These are phyloP conservation scores for Primulina eburnea DNA, from an alignment of 257 asterid genomes.

Conservation along the genomic window DNA sequence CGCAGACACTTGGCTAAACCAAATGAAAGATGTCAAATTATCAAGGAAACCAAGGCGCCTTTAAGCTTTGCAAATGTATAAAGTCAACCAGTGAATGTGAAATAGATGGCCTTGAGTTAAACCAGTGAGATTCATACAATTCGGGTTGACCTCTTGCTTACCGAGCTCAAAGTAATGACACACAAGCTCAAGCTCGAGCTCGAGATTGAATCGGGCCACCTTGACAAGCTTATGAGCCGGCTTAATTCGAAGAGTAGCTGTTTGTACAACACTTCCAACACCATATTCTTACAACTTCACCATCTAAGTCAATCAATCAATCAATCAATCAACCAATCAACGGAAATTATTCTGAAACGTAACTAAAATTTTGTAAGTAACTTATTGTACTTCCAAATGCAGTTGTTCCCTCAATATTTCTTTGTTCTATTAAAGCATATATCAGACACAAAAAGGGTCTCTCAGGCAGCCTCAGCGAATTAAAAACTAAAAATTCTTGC, in stretches of 20 bases:
- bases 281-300: background rate
- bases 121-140: background rate
- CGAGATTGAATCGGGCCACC: too few species aligned
- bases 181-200: background rate
- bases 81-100: background rate
- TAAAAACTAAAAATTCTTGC: too few species aligned
- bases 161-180: background rate
- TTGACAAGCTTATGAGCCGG: too few species aligned
- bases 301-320: background rate
- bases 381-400: background rate
- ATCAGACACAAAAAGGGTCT: background rate
- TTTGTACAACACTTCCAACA: background rate
- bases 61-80: background rate
- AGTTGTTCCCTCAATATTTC: background rate
- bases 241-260: too few species aligned
- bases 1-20: too few species aligned
- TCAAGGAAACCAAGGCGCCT: background rate
- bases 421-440: background rate
- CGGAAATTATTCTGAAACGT: too few species aligned
- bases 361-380: background rate
- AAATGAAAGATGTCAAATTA: background rate
- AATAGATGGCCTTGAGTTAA: background rate
- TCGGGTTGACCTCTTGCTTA: too few species aligned
- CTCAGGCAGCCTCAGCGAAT: background rate
- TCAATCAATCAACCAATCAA: background rate